phyloP scores from a whole-genome alignment of 108 stramenopile genomes.

The Schizochytrium sp. region DNA sequence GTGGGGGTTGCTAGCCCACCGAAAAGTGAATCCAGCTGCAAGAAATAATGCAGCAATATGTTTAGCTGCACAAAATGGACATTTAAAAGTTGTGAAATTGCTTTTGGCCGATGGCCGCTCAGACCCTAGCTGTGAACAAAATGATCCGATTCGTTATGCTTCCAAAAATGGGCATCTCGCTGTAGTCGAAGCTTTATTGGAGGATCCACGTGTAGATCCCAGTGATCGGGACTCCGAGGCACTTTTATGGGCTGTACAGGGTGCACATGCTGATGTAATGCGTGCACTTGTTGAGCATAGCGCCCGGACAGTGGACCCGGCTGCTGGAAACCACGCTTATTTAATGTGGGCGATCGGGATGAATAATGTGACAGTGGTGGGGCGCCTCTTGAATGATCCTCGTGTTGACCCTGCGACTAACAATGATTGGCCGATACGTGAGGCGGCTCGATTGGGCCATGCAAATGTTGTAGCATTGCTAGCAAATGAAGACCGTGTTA shows the following conservation, averaged over 20 bases:
- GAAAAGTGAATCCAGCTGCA: neutral
- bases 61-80: slow-evolving; percentile 48
- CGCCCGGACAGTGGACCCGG: neutral
- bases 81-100: neutral
- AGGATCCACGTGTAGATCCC: neutral
- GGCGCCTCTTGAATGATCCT: slow-evolving; percentile 11
- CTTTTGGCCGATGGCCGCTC: neutral
- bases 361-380: neutral
- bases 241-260: slow-evolving; percentile 21
- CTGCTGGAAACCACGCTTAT: neutral
- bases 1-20: neutral
- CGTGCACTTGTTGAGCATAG: neutral
- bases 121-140: neutral
- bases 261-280: neutral
- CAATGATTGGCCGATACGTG: neutral
- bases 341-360: neutral
- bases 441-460: slow-evolving; percentile 39
- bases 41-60: slow-evolving; percentile 11
- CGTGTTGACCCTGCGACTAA: slow-evolving; percentile 13
- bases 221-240: neutral
- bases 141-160: slow-evolving; percentile 35
- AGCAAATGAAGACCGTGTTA: neutral
- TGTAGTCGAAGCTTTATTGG: neutral
- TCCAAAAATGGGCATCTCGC: neutral
- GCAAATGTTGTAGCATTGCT: neutral